Conservation (phyloP, 371 early-diverging fungal species). For the Basidiobolus meristosporus region DNA sequence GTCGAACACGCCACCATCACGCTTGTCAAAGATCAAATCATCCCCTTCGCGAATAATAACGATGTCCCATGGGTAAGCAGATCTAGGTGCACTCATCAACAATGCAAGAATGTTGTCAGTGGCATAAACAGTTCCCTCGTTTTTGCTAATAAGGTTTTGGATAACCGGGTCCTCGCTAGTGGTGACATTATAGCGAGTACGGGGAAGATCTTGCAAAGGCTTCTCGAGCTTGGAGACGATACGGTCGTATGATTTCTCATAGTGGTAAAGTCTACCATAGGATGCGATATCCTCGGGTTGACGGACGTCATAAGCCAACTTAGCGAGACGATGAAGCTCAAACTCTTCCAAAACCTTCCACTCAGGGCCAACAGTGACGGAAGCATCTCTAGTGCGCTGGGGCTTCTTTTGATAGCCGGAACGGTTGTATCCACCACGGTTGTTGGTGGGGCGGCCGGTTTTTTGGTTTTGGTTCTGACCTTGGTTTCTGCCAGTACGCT, state of each 20-base stretch:
- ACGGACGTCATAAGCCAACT: constrained; percentile 58
- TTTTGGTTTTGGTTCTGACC: constrained; percentile 3
- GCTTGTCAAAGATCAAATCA: constrained; percentile 81
- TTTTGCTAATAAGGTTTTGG: constrained; percentile 34
- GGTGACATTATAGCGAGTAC: constrained; percentile 54
- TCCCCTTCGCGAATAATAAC: constrained; percentile 73
- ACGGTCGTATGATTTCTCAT: constrained; percentile 76
- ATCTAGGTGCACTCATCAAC: constrained; percentile 82
- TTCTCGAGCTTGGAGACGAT: constrained; percentile 63
- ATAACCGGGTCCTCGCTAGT: constrained; percentile 67
- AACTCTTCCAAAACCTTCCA: constrained; percentile 92
- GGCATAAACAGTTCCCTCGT: constrained; percentile 63
- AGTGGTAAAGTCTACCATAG: constrained; percentile 52
- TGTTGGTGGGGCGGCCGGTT: constrained; percentile 11
- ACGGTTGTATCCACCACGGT: neutral
- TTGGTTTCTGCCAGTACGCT: neutral
- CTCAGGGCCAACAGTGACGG: constrained; percentile 67
- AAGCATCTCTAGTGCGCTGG: constrained; percentile 67
- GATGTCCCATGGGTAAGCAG: constrained; percentile 92
- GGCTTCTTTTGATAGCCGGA: no score
- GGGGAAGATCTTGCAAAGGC: constrained; percentile 44
- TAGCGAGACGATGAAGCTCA: constrained; percentile 72
- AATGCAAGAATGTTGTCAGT: constrained; percentile 79
- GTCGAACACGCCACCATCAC: constrained; percentile 50
- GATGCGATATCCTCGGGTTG: constrained; percentile 54